A percentile compares a stretch with the other conserved stretches of the same genome.
Conservation (phyloP, 768 basidiomycete genomes). For the Lactifluus echinatus region DNA sequence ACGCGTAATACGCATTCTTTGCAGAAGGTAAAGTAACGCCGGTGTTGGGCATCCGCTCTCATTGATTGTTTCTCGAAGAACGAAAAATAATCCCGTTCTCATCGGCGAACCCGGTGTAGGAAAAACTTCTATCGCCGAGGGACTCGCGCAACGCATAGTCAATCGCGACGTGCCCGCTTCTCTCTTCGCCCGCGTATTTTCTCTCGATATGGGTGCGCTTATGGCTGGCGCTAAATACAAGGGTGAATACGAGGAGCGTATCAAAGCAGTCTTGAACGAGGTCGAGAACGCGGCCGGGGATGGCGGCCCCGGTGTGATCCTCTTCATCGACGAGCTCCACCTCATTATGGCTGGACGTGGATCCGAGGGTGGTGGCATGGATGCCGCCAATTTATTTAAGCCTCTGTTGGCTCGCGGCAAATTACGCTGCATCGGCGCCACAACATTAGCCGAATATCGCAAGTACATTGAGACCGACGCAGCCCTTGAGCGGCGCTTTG, state of each 20-base stretch:
- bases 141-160: conserved; percentile 90
- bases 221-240: conserved; percentile 93
- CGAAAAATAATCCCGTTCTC: conserved; percentile 95
- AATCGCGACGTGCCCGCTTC: conserved; percentile 83
- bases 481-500: conserved; percentile 85
- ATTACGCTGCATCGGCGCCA: conserved; percentile 74
- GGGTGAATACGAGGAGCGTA: conserved; percentile 94
- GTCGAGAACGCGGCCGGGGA: conserved; percentile 82
- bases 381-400: conserved; percentile 88
- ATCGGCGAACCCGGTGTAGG: conserved; percentile 95
- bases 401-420: conserved; percentile 86
- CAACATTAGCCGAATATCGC: conserved; percentile 85
- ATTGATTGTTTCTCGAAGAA: conserved; percentile 37
- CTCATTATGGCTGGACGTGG: conserved; percentile 89
- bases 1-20: conserved; percentile 74
- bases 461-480: conserved; percentile 92
- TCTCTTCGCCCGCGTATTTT: conserved; percentile 66
- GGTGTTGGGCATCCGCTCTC: not conserved
- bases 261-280: conserved; percentile 87
- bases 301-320: conserved; percentile 62
- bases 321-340: conserved; percentile 94
- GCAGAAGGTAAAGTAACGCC: conserved; percentile 44
- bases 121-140: conserved; percentile 93
- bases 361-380: conserved; percentile 82
- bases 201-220: conserved; percentile 91